Conservation (phyloP, 129 eudicot genomes). For the Centella asiatica region DNA sequence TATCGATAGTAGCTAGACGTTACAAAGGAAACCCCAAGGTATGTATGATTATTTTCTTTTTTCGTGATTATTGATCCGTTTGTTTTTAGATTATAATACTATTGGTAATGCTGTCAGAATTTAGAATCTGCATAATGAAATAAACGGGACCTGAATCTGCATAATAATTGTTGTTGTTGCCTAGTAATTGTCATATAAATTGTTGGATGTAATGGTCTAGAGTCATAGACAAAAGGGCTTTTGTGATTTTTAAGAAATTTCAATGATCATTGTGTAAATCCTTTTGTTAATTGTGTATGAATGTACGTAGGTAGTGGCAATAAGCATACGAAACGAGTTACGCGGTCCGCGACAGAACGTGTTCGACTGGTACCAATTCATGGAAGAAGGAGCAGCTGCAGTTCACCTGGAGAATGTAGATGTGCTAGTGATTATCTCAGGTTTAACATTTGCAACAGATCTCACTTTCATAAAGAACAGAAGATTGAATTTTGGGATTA, state of each 20-base stretch:
- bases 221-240: too few relatives aligned
- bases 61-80: too few relatives aligned
- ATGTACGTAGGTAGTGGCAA: slow-evolving; percentile 46
- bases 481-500: slow-evolving; percentile 2
- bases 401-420: slow-evolving; percentile 44
- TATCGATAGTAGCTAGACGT: slow-evolving; percentile 14
- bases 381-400: slow-evolving; percentile 42
- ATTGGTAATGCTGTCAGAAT: too few relatives aligned
- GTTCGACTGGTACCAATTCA: slow-evolving; percentile 46
- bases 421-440: slow-evolving; percentile 50
- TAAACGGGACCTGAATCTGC: too few relatives aligned
- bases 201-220: too few relatives aligned
- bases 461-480: slow-evolving; percentile 36
- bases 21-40: slow-evolving; percentile 22
- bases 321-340: slow-evolving; percentile 71
- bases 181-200: too few relatives aligned
- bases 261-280: too few relatives aligned
- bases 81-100: too few relatives aligned
- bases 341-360: slow-evolving; percentile 47
- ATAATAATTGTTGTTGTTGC: too few relatives aligned
- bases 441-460: slow-evolving; percentile 36
- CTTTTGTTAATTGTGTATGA: too few relatives aligned
- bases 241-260: too few relatives aligned
- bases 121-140: too few relatives aligned
- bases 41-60: background rate